phyloP scores from a whole-genome alignment of 345 rosid species.

The Citrus hindsii region DNA sequence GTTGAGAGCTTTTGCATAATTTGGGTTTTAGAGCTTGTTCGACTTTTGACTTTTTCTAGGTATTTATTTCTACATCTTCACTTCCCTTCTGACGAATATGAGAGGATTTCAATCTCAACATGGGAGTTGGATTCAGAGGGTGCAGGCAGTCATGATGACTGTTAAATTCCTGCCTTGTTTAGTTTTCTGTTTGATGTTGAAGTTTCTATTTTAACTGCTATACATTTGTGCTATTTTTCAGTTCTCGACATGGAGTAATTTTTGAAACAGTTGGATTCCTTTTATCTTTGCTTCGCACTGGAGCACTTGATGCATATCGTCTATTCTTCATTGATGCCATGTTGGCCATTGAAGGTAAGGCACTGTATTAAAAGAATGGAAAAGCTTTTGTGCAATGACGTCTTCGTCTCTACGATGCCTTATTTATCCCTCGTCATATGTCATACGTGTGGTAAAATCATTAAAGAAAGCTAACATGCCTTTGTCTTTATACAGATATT shows the following conservation, averaged over 20 bases:
- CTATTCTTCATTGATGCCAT: constrained; percentile 69
- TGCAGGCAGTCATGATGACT: neutral
- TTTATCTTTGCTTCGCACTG: constrained; percentile 76
- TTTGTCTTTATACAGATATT: constrained; percentile 54
- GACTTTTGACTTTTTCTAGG: neutral
- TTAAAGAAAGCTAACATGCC: constrained; percentile 9
- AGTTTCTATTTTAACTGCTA: neutral
- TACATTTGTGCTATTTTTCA: constrained; percentile 21
- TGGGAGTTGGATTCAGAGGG: neutral
- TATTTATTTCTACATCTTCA: neutral
- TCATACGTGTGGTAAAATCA: neutral
- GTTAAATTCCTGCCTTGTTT: neutral
- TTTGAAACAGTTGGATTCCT: constrained; percentile 85
- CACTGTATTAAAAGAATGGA: neutral
- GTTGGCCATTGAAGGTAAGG: constrained; percentile 69
- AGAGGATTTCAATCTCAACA: neutral
- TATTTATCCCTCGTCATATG: neutral
- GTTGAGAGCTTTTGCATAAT: neutral
- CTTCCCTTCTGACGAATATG: neutral
- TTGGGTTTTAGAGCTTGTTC: neutral
- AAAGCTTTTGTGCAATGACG: neutral
- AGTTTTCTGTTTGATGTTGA: neutral
- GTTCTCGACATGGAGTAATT: constrained; percentile 64
- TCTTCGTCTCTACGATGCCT: neutral
- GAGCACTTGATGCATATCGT: constrained; percentile 71